Percentiles rank a stretch among this genome's conserved stretches.
phyloP scores from a whole-genome alignment of 2,329 filamentous ascomycete genomes.

The Ascocoryne sarcoides region DNA sequence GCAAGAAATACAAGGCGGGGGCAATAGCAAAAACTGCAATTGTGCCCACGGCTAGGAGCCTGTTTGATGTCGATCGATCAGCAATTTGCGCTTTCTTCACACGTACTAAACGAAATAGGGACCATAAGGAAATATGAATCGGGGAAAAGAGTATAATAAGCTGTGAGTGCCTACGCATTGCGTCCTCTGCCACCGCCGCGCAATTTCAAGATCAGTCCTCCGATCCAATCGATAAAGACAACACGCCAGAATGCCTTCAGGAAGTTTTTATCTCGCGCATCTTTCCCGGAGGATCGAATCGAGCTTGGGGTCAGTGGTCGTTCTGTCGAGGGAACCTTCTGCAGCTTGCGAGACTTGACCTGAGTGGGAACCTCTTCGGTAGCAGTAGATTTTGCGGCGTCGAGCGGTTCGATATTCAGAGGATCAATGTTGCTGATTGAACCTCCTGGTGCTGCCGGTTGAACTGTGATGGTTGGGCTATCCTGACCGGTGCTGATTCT shows the following conservation, averaged over 20 bases:
- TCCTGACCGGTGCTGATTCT: slow-evolving; percentile 4
- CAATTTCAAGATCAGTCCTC: slow-evolving; percentile 24
- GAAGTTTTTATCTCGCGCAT: slow-evolving; percentile 20
- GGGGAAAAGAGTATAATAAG: slow-evolving; percentile 6
- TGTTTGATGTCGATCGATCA: slow-evolving; percentile 19
- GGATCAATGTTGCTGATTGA: slow-evolving; percentile 3
- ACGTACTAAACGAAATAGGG: background rate
- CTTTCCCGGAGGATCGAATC: slow-evolving; percentile 19
- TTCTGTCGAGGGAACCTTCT: slow-evolving; percentile 8
- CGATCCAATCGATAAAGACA: slow-evolving; percentile 30
- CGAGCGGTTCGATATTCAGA: background rate
- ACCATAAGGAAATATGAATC: background rate
- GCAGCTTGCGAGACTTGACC: slow-evolving; percentile 18
- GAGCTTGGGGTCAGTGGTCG: slow-evolving; percentile 24
- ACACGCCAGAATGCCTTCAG: slow-evolving; percentile 28
- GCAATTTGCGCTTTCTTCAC: slow-evolving; percentile 10
- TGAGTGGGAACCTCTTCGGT: slow-evolving; percentile 13
- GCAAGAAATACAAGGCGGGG: slow-evolving; percentile 16
- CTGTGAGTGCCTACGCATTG: slow-evolving; percentile 21
- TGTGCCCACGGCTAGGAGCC: slow-evolving; percentile 20
- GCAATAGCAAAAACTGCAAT: slow-evolving; percentile 18
- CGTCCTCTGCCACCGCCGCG: slow-evolving; percentile 23
- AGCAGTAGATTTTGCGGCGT: slow-evolving; percentile 18
- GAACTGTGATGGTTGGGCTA: slow-evolving; percentile 17
- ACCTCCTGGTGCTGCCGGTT: slow-evolving; percentile 15